These are phyloP conservation scores for Schrenkiella parvula DNA, from an alignment of 345 rosid genomes.

Conservation along the genomic window DNA sequence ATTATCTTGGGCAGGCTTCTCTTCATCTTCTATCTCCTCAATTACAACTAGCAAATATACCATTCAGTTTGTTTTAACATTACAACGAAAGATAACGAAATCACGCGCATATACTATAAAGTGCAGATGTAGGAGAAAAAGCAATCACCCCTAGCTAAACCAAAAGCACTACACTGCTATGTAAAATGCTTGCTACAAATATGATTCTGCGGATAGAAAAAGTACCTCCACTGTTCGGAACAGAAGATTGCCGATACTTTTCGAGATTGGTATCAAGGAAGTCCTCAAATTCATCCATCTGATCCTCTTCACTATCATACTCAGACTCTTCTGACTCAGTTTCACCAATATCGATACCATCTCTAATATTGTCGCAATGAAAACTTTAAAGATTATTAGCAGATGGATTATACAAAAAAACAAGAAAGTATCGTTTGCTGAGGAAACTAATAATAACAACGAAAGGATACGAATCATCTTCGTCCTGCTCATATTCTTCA, in stretches of 20 bases:
- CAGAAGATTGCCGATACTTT: slow-evolving; percentile 32
- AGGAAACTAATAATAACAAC: neutral
- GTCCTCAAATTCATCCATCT: slow-evolving; percentile 34
- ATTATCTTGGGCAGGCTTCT: slow-evolving; percentile 42
- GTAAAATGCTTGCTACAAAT: neutral
- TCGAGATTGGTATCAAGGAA: slow-evolving; percentile 44
- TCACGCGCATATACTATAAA: neutral
- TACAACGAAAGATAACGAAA: neutral
- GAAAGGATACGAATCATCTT: slow-evolving; percentile 74
- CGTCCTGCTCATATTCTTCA: slow-evolving; percentile 51
- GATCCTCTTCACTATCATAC: slow-evolving; percentile 60
- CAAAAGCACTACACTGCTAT: neutral
- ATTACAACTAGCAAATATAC: slow-evolving; percentile 49
- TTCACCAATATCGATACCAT: slow-evolving; percentile 57
- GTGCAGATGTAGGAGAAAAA: neutral
- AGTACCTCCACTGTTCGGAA: slow-evolving; percentile 79
- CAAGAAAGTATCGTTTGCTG: neutral
- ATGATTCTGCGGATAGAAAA: neutral
- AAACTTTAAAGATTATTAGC: slow-evolving; percentile 19
- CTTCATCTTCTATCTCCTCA: slow-evolving; percentile 90
- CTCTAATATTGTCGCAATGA: slow-evolving; percentile 48
- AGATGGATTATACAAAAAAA: neutral
- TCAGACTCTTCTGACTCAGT: slow-evolving; percentile 58
- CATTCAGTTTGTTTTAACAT: neutral
- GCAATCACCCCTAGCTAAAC: neutral